These are phyloP conservation scores for Actinidia polygama DNA, from an alignment of 179 eudicot genomes.

Conservation along the genomic window DNA sequence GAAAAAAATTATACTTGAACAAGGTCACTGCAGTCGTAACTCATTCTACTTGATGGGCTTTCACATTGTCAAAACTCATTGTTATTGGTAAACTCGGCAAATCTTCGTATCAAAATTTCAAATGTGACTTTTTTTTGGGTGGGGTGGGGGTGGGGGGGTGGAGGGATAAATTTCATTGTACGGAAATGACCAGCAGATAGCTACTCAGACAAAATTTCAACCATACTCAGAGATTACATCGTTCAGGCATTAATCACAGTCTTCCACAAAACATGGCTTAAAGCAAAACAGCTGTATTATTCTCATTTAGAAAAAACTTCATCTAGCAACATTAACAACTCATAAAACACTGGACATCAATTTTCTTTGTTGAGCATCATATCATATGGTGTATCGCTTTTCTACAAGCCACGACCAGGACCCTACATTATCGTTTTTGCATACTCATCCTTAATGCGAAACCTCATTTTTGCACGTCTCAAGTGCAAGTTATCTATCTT, in stretches of 20 bases:
- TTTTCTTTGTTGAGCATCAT: slow-evolving; percentile 5
- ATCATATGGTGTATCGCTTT: background rate
- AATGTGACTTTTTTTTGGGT: no score
- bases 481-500: slow-evolving; percentile 15
- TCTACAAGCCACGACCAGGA: slow-evolving; percentile 1
- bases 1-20: no score
- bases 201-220: slow-evolving; percentile 9
- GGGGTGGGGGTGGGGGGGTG: no score
- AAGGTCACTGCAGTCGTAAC: no score
- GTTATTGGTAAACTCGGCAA: no score
- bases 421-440: background rate
- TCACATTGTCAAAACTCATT: no score
- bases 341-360: background rate
- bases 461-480: background rate
- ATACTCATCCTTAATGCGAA: background rate
- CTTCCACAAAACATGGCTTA: background rate
- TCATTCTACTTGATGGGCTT: no score
- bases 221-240: background rate
- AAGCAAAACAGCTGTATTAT: background rate
- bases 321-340: background rate
- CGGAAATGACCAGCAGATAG: background rate
- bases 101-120: no score
- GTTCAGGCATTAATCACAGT: background rate
- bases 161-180: background rate
- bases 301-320: background rate